Conservation (phyloP, 1,284 basidiomycete genomes). For the Phellopilus nigrolimitatus region DNA sequence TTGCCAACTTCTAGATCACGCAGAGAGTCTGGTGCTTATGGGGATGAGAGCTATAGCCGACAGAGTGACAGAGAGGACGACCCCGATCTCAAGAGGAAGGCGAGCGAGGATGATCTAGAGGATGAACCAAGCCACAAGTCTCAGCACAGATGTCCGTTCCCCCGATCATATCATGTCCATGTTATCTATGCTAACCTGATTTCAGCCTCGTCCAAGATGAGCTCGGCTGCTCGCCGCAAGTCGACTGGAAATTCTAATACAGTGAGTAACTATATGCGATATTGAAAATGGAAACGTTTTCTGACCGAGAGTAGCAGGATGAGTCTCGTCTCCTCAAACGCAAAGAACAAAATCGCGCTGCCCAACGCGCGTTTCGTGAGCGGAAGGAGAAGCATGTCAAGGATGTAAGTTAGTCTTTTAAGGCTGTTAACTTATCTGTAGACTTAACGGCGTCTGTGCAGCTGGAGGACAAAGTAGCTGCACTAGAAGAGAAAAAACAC, state of each 20-base stretch:
- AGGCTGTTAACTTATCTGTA: conserved; percentile 7
- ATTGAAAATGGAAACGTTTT: too few species aligned
- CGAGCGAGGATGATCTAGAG: conserved; percentile 48
- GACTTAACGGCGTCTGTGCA: conserved; percentile 29
- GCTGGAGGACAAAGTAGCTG: conserved; percentile 80
- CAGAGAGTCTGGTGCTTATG: conserved; percentile 30
- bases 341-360: conserved; percentile 84
- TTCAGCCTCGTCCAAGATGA: conserved; percentile 28
- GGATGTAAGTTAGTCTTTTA: conserved; percentile 53
- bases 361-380: conserved; percentile 81
- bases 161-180: conserved; percentile 7
- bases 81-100: conserved; percentile 65
- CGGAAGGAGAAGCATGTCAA: conserved; percentile 87
- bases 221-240: conserved; percentile 33
- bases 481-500: conserved; percentile 74
- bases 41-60: conserved; percentile 31
- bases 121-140: conserved; percentile 61
- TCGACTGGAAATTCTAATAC: conserved; percentile 37
- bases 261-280: conserved; percentile 32
- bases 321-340: conserved; percentile 71
- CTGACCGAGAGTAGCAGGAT: conserved; percentile 42
- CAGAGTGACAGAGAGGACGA: conserved; percentile 37
- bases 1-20: conserved; percentile 15
- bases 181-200: conserved; percentile 18
- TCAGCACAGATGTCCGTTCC: conserved; percentile 53